A percentile compares a stretch with the other conserved stretches of the same genome.
These are phyloP conservation scores for Kuraishia cidri DNA, from an alignment of 805 yeast genomes.

Conservation along the genomic window DNA sequence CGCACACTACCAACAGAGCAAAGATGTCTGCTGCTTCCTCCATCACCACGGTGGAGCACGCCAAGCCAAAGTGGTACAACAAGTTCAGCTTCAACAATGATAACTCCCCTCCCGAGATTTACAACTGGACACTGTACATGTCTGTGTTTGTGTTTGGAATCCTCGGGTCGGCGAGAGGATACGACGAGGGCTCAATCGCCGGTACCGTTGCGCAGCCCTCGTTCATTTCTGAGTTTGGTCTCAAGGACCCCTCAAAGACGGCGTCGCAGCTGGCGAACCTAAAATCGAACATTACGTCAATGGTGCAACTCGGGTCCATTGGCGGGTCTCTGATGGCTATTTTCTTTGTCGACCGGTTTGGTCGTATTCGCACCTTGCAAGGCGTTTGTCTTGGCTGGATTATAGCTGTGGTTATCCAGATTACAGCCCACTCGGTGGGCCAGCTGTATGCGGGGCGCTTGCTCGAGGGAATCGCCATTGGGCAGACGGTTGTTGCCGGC, in stretches of 20 bases:
- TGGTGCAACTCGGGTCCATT: slow-evolving; percentile 44
- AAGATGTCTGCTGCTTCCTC: too few species aligned
- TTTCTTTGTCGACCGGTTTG: too few species aligned
- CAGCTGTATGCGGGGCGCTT: too few species aligned
- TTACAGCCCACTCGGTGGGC: too few species aligned
- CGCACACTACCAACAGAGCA: too few species aligned
- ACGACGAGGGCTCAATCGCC: slow-evolving; percentile 44
- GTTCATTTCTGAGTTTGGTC: slow-evolving; percentile 32
- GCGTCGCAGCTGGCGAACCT: slow-evolving; percentile 29
- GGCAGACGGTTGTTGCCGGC: slow-evolving; percentile 49
- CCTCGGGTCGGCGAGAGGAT: slow-evolving; percentile 48
- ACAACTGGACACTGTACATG: slow-evolving; percentile 33
- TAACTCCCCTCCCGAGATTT: too few species aligned
- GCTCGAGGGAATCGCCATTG: slow-evolving; percentile 47
- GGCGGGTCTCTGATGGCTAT: slow-evolving; percentile 46
- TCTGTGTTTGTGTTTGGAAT: slow-evolving; percentile 43
- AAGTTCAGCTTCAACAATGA: too few species aligned
- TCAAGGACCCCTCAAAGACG: slow-evolving; percentile 27
- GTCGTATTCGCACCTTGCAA: too few species aligned
- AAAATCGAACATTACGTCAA: slow-evolving; percentile 44
- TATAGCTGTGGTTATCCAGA: too few species aligned
- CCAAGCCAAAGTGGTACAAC: too few species aligned
- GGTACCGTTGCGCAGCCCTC: slow-evolving; percentile 34
- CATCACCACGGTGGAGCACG: too few species aligned
- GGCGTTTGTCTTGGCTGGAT: too few species aligned